Evolutionary conservation across 2,329 filamentous ascomycete genomes (phyloP), one percentile per base, ranked within the genome.

Genomic region (Colletotrichum agaves): DNA sequence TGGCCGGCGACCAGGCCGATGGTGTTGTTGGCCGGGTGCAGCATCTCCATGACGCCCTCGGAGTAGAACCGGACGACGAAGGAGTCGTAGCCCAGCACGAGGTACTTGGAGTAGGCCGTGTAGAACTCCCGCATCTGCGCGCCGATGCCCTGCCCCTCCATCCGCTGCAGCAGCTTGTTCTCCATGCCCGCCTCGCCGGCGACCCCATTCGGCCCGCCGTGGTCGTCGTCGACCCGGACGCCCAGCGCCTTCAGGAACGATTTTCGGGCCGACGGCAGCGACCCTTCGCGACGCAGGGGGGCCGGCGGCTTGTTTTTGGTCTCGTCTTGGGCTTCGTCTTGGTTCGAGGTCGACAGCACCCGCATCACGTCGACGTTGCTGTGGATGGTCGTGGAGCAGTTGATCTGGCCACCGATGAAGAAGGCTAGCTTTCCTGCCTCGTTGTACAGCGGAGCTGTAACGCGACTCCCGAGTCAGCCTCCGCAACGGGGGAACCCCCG

Each of bases 331-430:
- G 41, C 41, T 0, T 62, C 56, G 5, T 69, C 63, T 0, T 50
- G 43, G 35, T 4, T 41, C 0, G 66, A 69, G 8, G 39, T 49
- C 1, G 66, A 69, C 3, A 87, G 71, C 1, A 86, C 76, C 2
- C 76, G 76, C 64, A 88, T 69, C 4, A 87, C 78, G 61, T 87
- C 85, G 4, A 78, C 79, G 35, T 78, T 78, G 52, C 78, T 81
- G 68, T 83, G 81, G 53, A 87, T 80, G 0, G 81, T 82, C 1
- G 83, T 83, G 3, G 84, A 85, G 53, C 85, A 82, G 70, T 88
- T 85, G 56, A 87, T 80, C 69, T 87, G 83, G 0, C 81, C 85
- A 3, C 83, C 84, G 7, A 88, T 77, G 72, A 82, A 84, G 74
- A 83, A 87, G 0, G 75, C 78, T 0, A 84, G 73, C 5, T 78